Percentiles rank a stretch among this genome's conserved stretches.
phyloP scores from a whole-genome alignment of 768 basidiomycete species.

The Rubroboletus pulcherrimus region DNA sequence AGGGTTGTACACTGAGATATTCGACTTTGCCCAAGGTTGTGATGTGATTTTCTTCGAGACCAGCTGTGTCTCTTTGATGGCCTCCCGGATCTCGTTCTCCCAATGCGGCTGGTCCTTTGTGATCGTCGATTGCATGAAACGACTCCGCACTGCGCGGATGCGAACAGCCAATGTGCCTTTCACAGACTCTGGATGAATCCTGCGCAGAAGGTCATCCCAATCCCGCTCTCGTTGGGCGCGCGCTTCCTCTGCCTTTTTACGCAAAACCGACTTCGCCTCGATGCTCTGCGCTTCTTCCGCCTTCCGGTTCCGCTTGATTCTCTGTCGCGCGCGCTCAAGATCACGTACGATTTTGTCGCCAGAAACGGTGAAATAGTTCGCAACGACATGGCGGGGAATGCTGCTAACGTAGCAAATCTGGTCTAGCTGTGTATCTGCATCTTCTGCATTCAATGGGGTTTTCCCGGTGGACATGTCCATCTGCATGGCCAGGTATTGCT shows the following conservation, averaged over 20 bases:
- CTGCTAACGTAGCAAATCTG: slow-evolving; percentile 52
- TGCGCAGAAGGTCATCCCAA: slow-evolving; percentile 58
- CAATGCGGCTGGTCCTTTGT: slow-evolving; percentile 51
- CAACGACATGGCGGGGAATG: slow-evolving; percentile 50
- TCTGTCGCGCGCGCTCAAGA: slow-evolving; percentile 40
- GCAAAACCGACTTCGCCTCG: slow-evolving; percentile 51
- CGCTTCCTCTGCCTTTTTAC: slow-evolving; percentile 62
- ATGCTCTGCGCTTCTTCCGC: slow-evolving; percentile 32
- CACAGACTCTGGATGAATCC: slow-evolving; percentile 52
- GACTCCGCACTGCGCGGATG: slow-evolving; percentile 50
- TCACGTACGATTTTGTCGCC: slow-evolving; percentile 40
- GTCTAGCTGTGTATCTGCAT: slow-evolving; percentile 38
- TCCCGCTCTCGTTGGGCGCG: slow-evolving; percentile 55
- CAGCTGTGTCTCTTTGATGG: slow-evolving; percentile 53
- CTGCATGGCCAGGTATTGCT: slow-evolving; percentile 55
- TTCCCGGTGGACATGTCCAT: slow-evolving; percentile 38
- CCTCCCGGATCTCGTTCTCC: slow-evolving; percentile 57
- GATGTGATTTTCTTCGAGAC: slow-evolving; percentile 44
- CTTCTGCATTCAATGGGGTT: slow-evolving; percentile 49
- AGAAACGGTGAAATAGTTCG: slow-evolving; percentile 41
- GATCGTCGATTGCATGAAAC: slow-evolving; percentile 57
- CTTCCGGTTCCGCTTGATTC: slow-evolving; percentile 30
- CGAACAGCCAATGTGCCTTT: slow-evolving; percentile 46
- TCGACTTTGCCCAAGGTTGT: slow-evolving; percentile 23
- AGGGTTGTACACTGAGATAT: background rate